Evolutionary conservation across 306 rosid genomes (phyloP).

Genomic region (Pyrus pyrifolia): DNA sequence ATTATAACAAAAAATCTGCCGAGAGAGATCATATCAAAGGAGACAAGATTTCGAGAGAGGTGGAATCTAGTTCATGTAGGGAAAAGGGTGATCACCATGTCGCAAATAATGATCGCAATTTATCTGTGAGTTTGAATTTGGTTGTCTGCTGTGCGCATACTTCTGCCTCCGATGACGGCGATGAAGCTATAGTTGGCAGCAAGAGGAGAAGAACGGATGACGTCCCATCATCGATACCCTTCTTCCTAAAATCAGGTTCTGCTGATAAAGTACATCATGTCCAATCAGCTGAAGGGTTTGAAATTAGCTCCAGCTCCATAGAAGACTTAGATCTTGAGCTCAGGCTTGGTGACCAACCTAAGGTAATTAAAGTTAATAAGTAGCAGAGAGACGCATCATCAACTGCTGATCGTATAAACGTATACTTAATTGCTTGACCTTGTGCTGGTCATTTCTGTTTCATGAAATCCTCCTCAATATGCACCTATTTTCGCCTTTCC

Average conservation of each 20-base stretch:
- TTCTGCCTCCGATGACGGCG: conserved; percentile 3
- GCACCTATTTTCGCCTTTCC: background rate
- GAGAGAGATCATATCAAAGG: conserved; percentile 6
- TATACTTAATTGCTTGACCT: background rate
- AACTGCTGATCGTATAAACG: conserved; percentile 11
- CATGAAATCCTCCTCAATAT: background rate
- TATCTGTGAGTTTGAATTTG: conserved; percentile 38
- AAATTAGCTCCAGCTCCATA: conserved; percentile 22
- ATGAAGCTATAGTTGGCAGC: conserved; percentile 24
- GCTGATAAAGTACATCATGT: background rate
- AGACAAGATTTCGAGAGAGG: conserved; percentile 31
- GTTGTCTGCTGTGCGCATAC: conserved; percentile 19
- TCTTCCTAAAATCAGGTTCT: conserved; percentile 30
- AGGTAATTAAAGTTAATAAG: conserved; percentile 26
- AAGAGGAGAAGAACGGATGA: conserved; percentile 54
- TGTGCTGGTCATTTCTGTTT: conserved; percentile 10
- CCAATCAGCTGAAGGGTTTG: conserved; percentile 15
- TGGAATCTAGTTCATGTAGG: conserved; percentile 26
- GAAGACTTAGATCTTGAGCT: conserved; percentile 62
- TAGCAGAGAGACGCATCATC: conserved; percentile 1
- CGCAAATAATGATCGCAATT: conserved; percentile 11
- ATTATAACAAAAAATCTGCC: conserved; percentile 1
- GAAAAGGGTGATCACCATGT: conserved; percentile 17
- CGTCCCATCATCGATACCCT: conserved; percentile 20
- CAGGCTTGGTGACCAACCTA: conserved; percentile 38